Base-by-base conservation (phyloP, 495 filamentous ascomycete species). In the Chaetomium cochliodes region DNA sequence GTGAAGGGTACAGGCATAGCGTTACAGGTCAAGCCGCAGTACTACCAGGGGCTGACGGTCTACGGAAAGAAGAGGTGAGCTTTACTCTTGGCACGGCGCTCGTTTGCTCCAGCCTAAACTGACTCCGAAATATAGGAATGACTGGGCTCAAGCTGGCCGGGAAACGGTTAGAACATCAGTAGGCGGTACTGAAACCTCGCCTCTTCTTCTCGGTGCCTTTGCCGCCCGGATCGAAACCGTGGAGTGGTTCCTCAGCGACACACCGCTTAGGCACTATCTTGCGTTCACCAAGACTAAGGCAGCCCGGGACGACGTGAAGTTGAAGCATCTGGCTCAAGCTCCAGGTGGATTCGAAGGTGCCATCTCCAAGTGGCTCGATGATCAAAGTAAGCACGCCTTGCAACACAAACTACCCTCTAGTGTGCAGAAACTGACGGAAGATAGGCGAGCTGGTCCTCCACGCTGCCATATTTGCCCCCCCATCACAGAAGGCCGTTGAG, bases 1-100 rank as follows among this genome's bases (percentile, higher is more conserved):
- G 83, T 87, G 12, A 78, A 85, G 60, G 77, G 82, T 11, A 85
- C 78, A 30, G 88, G 88, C 0, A 70, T 86, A 3, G 80, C 85
- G 67, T 66, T 85, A 52, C 73, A 80, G 55, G 80, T 85, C 61
- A 87, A 88, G 70, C 84, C 87, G 3, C 79, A 78, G 16, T 90
- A 85, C 70, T 92, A 92, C 67, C 88, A 87, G 67, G 89, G 90
- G 0, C 71, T 92, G 53, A 88, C 81, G 11, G 85, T 92, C 12
- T 85, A 87, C 66, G 89, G 90, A 2, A 85, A 85, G 72, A 92
- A 91, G 80, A 82, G 86, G 56, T 77, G 79, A 20, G 84, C 82
- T 60, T 83, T 9, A 1, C 8, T 3, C 22, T 0, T 13, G 8
- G 13, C 16, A 47, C 8, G 33, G 9, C 42, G 13, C 11, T 30